phyloP scores from a whole-genome alignment of 768 basidiomycete species.

The Macrolepiota albuminosa region DNA sequence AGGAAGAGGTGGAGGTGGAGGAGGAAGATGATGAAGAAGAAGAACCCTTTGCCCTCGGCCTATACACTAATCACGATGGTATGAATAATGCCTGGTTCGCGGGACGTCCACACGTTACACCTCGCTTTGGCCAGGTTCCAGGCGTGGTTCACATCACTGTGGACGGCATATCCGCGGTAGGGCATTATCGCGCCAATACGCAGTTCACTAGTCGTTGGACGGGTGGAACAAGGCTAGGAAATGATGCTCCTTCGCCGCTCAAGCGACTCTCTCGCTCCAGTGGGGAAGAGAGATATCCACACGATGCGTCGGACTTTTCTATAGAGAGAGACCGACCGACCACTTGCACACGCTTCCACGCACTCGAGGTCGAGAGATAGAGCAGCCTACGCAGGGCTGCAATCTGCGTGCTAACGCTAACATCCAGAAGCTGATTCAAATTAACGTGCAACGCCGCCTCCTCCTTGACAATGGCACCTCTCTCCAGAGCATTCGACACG shows the following conservation, averaged over 20 bases:
- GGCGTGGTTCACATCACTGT: background rate
- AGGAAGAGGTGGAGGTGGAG: conserved; percentile 2
- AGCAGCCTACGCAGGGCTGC: conserved; percentile 48
- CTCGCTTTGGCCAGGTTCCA: background rate
- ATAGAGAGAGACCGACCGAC: conserved; percentile 25
- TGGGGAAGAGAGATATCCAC: background rate
- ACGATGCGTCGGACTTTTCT: background rate
- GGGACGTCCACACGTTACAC: conserved; percentile 4
- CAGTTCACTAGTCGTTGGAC: conserved; percentile 13
- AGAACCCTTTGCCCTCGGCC: conserved; percentile 13
- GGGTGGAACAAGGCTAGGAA: conserved; percentile 3
- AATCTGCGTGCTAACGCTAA: conserved; percentile 62
- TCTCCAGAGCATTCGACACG: no score
- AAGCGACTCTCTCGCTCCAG: background rate
- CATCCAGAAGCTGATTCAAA: conserved; percentile 28
- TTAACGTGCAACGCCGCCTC: conserved; percentile 64
- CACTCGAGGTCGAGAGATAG: conserved; percentile 22
- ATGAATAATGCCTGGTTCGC: conserved; percentile 16
- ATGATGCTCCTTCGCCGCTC: background rate
- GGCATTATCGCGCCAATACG: background rate
- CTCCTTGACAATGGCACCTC: conserved; percentile 34
- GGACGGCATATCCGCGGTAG: background rate
- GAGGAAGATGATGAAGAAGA: background rate
- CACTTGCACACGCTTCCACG: conserved; percentile 33
- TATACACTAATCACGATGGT: conserved; percentile 3